Evolutionary conservation across 306 rosid genomes (phyloP).

Genomic region (Arachis stenosperma): DNA sequence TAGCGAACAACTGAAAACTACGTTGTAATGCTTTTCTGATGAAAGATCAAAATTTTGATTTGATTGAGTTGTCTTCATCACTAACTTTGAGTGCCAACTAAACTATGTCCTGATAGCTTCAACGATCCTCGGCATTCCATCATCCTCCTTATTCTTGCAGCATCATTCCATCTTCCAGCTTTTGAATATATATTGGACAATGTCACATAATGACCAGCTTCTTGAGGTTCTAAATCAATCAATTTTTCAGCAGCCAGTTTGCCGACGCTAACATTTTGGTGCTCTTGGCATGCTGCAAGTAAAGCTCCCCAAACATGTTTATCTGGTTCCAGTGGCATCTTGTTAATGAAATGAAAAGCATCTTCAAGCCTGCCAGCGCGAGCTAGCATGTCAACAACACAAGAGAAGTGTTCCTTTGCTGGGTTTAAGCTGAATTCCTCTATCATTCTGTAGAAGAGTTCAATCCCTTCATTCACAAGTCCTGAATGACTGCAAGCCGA

Average conservation of each 20-base stretch:
- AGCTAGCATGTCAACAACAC: conserved; percentile 55
- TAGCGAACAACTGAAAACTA: background rate
- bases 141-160: conserved; percentile 44
- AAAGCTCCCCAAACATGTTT: conserved; percentile 60
- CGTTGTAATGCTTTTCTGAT: background rate
- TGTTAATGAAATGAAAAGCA: conserved; percentile 48
- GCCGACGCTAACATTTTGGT: conserved; percentile 51
- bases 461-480: conserved; percentile 55
- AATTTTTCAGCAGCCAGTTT: conserved; percentile 51
- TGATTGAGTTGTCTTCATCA: conserved; percentile 4
- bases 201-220: conserved; percentile 52
- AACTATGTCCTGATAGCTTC: conserved; percentile 55
- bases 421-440: conserved; percentile 46
- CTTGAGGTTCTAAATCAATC: conserved; percentile 49
- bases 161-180: conserved; percentile 58
- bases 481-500: conserved; percentile 64
- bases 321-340: conserved; percentile 48
- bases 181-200: conserved; percentile 54
- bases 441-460: conserved; percentile 49
- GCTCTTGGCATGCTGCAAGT: conserved; percentile 54
- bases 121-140: conserved; percentile 49
- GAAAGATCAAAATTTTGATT: background rate
- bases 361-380: conserved; percentile 54
- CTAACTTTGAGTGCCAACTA: conserved; percentile 43
- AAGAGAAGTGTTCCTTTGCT: conserved; percentile 50